Evolutionary conservation across 169 alveolate genomes (phyloP), one percentile per base, ranked within the genome.

Genomic region (Plasmodium falciparum): DNA sequence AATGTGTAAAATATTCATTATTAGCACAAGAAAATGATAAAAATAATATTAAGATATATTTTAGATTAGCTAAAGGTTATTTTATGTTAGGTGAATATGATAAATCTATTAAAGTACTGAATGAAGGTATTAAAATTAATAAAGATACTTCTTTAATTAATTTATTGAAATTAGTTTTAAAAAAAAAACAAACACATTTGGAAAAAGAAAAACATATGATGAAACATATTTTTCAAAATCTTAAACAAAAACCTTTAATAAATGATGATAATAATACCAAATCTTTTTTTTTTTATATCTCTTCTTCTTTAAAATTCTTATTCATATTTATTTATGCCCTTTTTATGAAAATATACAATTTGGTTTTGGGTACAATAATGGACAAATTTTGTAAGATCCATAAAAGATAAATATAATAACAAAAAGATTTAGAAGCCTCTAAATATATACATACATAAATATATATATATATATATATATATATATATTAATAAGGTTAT

Each of bases 31-130:
- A 80, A 33, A 29, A 69, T 80, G 90, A 80, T 45, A 80, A 69
- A 70, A 52, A 52, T 49, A 80, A 80, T 58, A 73, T 67, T 11
- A 80, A 80, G 58, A 69, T 80, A 13, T 80, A 69, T 61, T 80
- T 80, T 72, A 52, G 90, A 26, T 61, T 80, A 29, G 90, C 85
- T 69, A 80, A 80, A 33, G 90, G 90, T 33, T 80, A 80, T 67
- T 80, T 80, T 69, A 80, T 80, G 90, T 58, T 80, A 80, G 90
- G 90, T 15, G 83, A 80, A 67, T 80, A 62, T 69, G 83, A 80
- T 52, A 56, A 80, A 43, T 12, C 90, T 39, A 67, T 80, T n/a
- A 54, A 80, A 69, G 70, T 80, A 39, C 29, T 80, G n/a, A 80
- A 80, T 49, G 90, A 80, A 62, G 90, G 90, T 69, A 80, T 80